Evolutionary conservation across 306 rosid genomes (phyloP).

Genomic region (Albizia julibrissin): DNA sequence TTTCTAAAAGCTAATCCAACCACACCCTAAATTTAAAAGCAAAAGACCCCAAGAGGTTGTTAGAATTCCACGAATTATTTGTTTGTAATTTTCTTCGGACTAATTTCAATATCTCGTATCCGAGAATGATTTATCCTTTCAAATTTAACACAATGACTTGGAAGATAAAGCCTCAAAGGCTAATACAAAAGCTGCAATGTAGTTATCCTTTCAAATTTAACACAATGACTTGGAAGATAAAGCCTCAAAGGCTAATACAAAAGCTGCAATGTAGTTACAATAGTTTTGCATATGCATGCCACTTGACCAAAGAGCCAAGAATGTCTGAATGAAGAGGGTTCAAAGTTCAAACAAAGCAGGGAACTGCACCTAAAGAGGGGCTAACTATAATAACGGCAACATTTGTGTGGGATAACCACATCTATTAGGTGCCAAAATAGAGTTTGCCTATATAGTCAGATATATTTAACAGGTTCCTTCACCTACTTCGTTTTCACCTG

Average conservation of each 20-base stretch:
- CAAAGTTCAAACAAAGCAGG: background rate
- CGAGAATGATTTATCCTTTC: background rate
- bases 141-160: background rate
- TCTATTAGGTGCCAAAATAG: background rate
- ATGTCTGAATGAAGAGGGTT: background rate
- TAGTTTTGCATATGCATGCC: background rate
- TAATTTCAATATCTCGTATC: background rate
- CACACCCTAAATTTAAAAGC: too few species aligned
- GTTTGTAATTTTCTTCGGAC: background rate
- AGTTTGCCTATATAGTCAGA: background rate
- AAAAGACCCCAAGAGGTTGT: background rate
- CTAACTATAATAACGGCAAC: background rate
- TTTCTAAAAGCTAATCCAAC: too few species aligned
- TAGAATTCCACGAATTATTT: background rate
- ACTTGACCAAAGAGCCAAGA: background rate
- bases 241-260: background rate
- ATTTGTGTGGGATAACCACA: background rate
- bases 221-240: background rate
- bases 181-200: background rate
- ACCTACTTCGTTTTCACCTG: background rate
- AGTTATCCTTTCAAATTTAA: background rate
- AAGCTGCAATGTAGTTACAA: background rate
- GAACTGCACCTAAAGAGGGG: background rate
- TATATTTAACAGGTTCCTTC: constrained; percentile 10
- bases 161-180: background rate